Conservation (phyloP, 306 rosid genomes). For the Phaseolus lunatus region DNA sequence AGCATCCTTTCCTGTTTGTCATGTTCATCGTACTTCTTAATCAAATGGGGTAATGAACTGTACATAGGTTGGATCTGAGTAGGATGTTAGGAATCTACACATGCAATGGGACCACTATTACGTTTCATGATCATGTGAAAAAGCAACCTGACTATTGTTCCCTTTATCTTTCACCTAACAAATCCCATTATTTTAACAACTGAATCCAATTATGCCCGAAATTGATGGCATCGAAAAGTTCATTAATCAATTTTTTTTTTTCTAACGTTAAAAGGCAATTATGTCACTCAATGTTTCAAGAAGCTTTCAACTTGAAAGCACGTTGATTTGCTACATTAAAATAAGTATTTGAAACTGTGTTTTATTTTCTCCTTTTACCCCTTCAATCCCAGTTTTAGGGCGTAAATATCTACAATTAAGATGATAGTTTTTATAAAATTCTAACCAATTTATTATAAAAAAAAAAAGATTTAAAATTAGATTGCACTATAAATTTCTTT, state of each 20-base stretch:
- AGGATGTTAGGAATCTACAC: constrained; percentile 56
- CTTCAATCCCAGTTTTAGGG: neutral
- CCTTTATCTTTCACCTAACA: constrained; percentile 46
- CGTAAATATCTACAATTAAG: neutral
- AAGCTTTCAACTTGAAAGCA: constrained; percentile 23
- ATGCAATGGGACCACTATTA: constrained; percentile 47
- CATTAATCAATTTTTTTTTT: constrained; percentile 20
- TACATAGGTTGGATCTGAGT: constrained; percentile 66
- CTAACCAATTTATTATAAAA: too few relatives aligned
- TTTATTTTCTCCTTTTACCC: neutral
- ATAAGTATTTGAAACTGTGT: neutral
- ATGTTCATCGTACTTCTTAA: constrained; percentile 39
- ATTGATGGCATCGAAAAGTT: constrained; percentile 23
- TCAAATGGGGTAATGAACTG: constrained; percentile 36
- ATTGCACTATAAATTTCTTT: too few relatives aligned
- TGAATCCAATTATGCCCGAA: constrained; percentile 26
- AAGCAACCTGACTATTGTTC: constrained; percentile 38
- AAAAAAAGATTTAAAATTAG: too few relatives aligned
- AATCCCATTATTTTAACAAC: constrained; percentile 31
- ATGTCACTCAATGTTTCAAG: constrained; percentile 22
- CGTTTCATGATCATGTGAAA: constrained; percentile 42
- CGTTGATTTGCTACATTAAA: constrained; percentile 36
- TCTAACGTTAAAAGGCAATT: constrained; percentile 33
- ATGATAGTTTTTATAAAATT: too few relatives aligned
- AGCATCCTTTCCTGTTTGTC: constrained; percentile 30